Evolutionary conservation across 495 filamentous ascomycete species (phyloP), one percentile per base, ranked within the genome.

Genomic region (Cercophora sp.): DNA sequence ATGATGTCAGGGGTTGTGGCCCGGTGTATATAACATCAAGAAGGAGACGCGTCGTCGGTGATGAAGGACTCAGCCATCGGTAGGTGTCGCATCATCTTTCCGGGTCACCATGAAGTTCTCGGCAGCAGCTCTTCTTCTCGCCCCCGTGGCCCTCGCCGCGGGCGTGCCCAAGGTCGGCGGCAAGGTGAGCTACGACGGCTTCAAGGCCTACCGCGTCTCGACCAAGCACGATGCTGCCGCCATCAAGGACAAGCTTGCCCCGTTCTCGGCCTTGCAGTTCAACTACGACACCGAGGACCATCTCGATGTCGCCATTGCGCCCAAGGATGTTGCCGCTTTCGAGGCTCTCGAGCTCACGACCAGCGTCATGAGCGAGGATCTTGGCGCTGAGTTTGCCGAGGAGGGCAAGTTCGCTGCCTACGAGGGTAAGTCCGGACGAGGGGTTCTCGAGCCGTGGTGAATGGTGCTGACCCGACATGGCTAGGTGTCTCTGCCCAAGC

Each of bases 171-270:
- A 42, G 27, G 41, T 35, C n/a, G 54, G 52, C 47, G 47, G n/a
- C 4, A 69, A 55, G 36, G 55, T 54, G 48, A 46, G 55, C 5
- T 69, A 69, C 32, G 56, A 57, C 31, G 66, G 64, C 3, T 69
- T 65, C 59, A 65, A 65, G 50, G 64, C 54, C 18, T 58, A 57
- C 52, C 59, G 64, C 41, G 54, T 69, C 24, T 19, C 56, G 31
- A 61, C 55, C 11, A 58, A 56, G 20, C 39, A 61, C 23, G 47
- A 65, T 18, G 54, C 52, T 16, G 61, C 52, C 8, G 25, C 27
- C 26, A 35, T 68, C 31, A 58, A 61, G 46, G 44, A 41, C 13
- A 58, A 62, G 40, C 36, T 66, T 29, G 50, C 53, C 18, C 19
- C 44, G 11, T 48, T 66, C 22, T 36, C 70, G 22, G 46, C 43